Evolutionary conservation across 352 stramenopile species (phyloP), one percentile per base, ranked within the genome.

Genomic region (Phytopythium boreale): DNA sequence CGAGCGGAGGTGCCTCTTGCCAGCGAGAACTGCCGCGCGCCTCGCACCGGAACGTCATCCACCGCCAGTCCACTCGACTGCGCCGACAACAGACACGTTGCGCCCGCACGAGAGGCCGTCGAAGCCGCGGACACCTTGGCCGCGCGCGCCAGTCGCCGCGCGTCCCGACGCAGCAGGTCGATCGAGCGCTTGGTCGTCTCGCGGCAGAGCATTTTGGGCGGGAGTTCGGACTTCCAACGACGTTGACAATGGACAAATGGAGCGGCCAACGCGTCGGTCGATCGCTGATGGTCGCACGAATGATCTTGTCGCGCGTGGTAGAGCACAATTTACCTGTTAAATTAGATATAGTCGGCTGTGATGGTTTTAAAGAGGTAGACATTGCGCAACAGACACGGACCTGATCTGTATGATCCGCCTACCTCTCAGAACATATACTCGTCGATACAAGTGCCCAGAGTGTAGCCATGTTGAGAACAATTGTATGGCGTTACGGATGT

Each of bases 11-110:
- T n/a, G 22, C 22, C 24, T 24, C 19, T 34, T 1, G 37, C 55
- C n/a, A 50, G 34, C 22, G 55, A 61, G 24, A 53, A 36, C 37
- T 29, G 26, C 37, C 56, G 39, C 19, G 31, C 49, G 46, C n/a
- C 46, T 9, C n/a, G 46, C 46, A 19, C 17, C 31, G 52, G 49
- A 14, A 34, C 52, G 31, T 8, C 52, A 2, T 31, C 20, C 19
- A 31, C 52, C 19, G 20, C 52, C 31, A 31, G 31, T 1, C 6
- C n/a, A 11, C 31, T 24, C 31, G 9, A 22, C 29, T 14, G 51
- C 17, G 27, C 15, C 15, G 31, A 27, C 27, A 27, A 17, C 15
- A 58, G 51, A 19, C 51, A 17, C 27, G 51, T 29, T 17, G 51
- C 27, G 0, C 17, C 51, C 17, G 19, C 51, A 1, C 51, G 51